Base-by-base conservation (phyloP, 2,329 filamentous ascomycete genomes). In the Aspergillaceae sp. region DNA sequence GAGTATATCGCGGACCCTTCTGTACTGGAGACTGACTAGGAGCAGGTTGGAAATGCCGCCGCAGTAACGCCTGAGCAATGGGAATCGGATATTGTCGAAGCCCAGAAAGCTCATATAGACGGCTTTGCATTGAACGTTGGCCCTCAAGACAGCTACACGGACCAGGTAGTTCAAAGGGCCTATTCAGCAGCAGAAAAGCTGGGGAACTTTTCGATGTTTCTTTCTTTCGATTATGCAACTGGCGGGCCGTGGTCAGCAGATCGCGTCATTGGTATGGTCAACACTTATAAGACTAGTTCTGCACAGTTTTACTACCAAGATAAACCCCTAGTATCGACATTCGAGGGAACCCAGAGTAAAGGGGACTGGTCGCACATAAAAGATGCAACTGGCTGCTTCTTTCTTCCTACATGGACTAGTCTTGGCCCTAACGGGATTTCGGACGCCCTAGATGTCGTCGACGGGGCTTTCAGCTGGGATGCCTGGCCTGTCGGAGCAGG, bases 361-460 rank as follows among this genome's bases (percentile, higher is more conserved):
- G 51, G 48, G 11, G 71, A 75, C 52, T 75, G 72, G 72, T 32
- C 50, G 26, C 52, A 51, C 9, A 72, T 74, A 60, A 74, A 70
- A 50, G 51, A 51, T 8, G 52, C 50, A 8, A 67, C 62, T 1
- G 56, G 56, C 11, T 64, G 64, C 48, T 67, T 68, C 55, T 71
- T 73, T 47, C 61, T 75, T 5, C 73, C 73, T 0, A 64, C 66
- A 34, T 72, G 63, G 63, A 62, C 64, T 2, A 65, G 60, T 32
- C 52, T 65, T 4, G 62, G 64, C 7, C 61, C 61, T 1, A 44
- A 59, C 4, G 55, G 57, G 5, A 60, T 62, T 33, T 57, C 61
- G 27, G 48, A 46, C 27, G 54, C 65, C 26, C 42, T 62, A 26
- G 51, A 60, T 29, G 60, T 57, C 26, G 62, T 70, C 32, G 64